These are phyloP conservation scores for Phyllosticta citrichinensis DNA, from an alignment of 2,329 filamentous ascomycete species.

Conservation along the genomic window DNA sequence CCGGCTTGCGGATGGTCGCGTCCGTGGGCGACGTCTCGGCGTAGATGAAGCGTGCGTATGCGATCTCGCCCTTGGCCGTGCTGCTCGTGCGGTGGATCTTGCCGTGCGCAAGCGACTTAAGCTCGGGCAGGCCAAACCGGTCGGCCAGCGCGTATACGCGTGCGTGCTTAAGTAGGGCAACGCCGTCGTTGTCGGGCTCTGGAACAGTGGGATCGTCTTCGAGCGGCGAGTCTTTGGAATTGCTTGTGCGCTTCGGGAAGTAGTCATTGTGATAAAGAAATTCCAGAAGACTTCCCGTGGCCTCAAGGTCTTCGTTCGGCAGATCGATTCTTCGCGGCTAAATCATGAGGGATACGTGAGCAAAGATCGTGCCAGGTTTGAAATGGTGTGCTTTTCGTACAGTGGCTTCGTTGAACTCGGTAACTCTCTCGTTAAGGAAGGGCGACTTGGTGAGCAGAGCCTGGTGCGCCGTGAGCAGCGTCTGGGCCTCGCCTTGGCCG, in stretches of 20 bases:
- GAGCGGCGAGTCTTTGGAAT: slow-evolving; percentile 54
- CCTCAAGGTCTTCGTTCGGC: slow-evolving; percentile 56
- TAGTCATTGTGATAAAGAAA: slow-evolving; percentile 82
- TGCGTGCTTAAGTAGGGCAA: slow-evolving; percentile 79
- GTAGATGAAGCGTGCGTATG: slow-evolving; percentile 86
- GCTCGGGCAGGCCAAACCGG: slow-evolving; percentile 54
- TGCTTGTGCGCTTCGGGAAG: slow-evolving; percentile 55
- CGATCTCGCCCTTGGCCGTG: slow-evolving; percentile 80
- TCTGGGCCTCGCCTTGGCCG: slow-evolving; percentile 45
- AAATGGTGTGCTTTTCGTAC: slow-evolving; percentile 19
- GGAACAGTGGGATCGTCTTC: slow-evolving; percentile 59
- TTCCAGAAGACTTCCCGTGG: slow-evolving; percentile 70
- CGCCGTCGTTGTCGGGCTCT: slow-evolving; percentile 62
- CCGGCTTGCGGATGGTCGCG: slow-evolving; percentile 63
- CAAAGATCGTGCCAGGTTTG: slow-evolving; percentile 9
- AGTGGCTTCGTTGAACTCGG: slow-evolving; percentile 50
- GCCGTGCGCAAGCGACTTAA: slow-evolving; percentile 68
- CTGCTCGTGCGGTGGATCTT: slow-evolving; percentile 91
- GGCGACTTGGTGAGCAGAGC: slow-evolving; percentile 64
- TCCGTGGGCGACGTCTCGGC: slow-evolving; percentile 62
- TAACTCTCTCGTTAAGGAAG: slow-evolving; percentile 57
- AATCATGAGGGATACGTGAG: background rate
- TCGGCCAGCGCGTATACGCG: slow-evolving; percentile 82
- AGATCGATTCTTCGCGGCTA: slow-evolving; percentile 61
- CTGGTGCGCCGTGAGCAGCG: slow-evolving; percentile 69